Conservation (phyloP, 2,329 filamentous ascomycete species). For the Fusarium staphyleae region DNA sequence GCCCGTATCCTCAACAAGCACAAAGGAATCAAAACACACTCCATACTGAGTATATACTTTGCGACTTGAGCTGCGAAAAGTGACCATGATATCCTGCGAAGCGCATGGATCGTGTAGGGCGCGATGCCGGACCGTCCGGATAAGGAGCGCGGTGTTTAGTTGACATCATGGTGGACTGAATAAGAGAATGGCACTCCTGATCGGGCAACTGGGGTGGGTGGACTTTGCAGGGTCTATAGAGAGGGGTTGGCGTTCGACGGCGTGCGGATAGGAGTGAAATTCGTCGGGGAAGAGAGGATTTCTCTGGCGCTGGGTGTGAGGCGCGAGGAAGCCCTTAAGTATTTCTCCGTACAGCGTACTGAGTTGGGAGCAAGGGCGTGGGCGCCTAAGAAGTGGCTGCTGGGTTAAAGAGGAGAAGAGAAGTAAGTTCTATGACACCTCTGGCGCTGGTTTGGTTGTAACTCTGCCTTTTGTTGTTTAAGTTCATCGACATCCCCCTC, state of each 20-base stretch:
- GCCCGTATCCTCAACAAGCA: background rate
- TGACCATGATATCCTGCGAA: slow-evolving; percentile 8
- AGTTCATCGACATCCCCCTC: slow-evolving; percentile 33
- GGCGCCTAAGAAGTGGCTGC: slow-evolving; percentile 17
- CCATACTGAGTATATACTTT: too few relatives aligned
- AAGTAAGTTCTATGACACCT: slow-evolving; percentile 6
- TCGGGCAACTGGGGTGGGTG: slow-evolving; percentile 24
- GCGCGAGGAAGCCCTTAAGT: slow-evolving; percentile 16
- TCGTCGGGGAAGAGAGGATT: slow-evolving; percentile 25
- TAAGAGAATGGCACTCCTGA: slow-evolving; percentile 7
- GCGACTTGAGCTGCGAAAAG: background rate
- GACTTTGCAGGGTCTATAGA: slow-evolving; percentile 10
- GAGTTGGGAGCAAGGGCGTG: slow-evolving; percentile 31
- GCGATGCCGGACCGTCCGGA: slow-evolving; percentile 35
- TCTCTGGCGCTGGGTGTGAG: slow-evolving; percentile 24
- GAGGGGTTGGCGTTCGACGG: slow-evolving; percentile 16
- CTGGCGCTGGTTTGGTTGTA: too few relatives aligned
- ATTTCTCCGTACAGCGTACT: too few relatives aligned
- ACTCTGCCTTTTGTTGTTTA: slow-evolving; percentile 33
- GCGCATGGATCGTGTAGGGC: slow-evolving; percentile 14
- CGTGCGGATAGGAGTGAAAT: slow-evolving; percentile 19
- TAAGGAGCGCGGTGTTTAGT: slow-evolving; percentile 15
- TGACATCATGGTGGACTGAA: slow-evolving; percentile 27
- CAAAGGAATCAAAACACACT: background rate
- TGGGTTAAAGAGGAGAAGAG: slow-evolving; percentile 6